Evolutionary conservation across 2,329 filamentous ascomycete species (phyloP), one percentile per base, ranked within the genome.

Genomic region (Colletotrichum coccodes): DNA sequence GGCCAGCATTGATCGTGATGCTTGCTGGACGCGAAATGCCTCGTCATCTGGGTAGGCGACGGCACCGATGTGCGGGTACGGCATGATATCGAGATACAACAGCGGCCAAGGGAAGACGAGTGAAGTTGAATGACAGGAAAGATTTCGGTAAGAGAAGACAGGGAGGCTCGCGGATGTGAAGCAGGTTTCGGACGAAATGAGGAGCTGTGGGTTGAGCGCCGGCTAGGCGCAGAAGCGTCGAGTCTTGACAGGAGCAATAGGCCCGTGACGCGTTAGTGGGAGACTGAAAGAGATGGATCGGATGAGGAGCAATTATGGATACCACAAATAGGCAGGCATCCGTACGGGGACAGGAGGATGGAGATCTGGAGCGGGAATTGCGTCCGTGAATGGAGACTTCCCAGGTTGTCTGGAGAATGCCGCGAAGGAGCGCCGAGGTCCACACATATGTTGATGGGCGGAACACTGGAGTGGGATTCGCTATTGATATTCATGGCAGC

Each of bases 101-200:
- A 26, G 40, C 14, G 34, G 54, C 65, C 53, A 60, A 46, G 40
- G 53, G 14, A 23, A 44, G 47, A 47, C 36, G 40, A 53, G 46
- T n/a, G 46, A 36, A 38, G 47, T 46, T 64, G 56, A 34, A 65
- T 68, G 66, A 68, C 66, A 36, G 42, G 66, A 68, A 65, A 56
- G 66, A 21, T 68, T 68, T 54, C 49, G 61, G 54, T 68, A 68
- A 68, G 30, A 64, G 32, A 52, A 52, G 53, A 54, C 53, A 59
- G 47, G 60, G 53, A 68, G 38, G 53, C 30, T 42, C 23, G 46
- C 34, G 44, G 21, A 63, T 46, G 44, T 40, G 47, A 40, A 6
- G 63, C 63, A 66, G 40, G 47, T 40, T 60, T 50, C 42, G 52
- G 44, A 56, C 49, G 23, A 34, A 18, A 30, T n/a, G 50, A 28